These are phyloP conservation scores for Hyphopichia buzzinii DNA, from an alignment of 1,139 yeast species.

Conservation along the genomic window DNA sequence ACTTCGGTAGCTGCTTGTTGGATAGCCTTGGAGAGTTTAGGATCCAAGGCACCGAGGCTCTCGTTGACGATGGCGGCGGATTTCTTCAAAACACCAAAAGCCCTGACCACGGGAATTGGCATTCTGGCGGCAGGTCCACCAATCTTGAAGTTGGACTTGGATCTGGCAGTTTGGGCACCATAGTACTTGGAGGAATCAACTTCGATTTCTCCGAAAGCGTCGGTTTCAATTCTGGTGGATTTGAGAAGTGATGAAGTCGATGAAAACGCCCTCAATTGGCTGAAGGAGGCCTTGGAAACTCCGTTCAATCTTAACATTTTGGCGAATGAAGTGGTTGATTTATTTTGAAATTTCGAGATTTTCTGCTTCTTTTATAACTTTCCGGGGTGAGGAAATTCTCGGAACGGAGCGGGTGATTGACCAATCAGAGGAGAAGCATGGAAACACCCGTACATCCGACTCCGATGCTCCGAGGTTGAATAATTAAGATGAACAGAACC, in stretches of 20 bases:
- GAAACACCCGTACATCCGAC: not conserved
- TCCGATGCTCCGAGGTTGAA: not conserved
- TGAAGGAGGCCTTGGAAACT: conserved; percentile 10
- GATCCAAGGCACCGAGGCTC: conserved; percentile 69
- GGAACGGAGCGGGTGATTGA: conserved; percentile 1
- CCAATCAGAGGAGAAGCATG: not conserved
- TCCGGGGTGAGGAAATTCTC: conserved; percentile 7
- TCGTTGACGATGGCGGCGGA: conserved; percentile 87
- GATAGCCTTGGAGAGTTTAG: conserved; percentile 72
- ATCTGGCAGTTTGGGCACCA: conserved; percentile 95
- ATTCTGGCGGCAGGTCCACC: conserved; percentile 68
- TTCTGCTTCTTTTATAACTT: conserved; percentile 2
- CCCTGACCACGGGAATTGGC: conserved; percentile 81
- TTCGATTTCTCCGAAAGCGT: conserved; percentile 88
- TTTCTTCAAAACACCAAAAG: conserved; percentile 86
- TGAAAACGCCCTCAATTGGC: conserved; percentile 27
- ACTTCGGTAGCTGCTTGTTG: conserved; percentile 90
- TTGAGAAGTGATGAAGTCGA: conserved; percentile 22
- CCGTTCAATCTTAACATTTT: conserved; percentile 32
- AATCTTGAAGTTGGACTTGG: conserved; percentile 83
- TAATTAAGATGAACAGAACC: too few relatives aligned
- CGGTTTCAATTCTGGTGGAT: conserved; percentile 69
- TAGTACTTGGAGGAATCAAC: conserved; percentile 79
- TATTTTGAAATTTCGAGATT: conserved; percentile 5
- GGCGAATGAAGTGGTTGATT: conserved; percentile 1